A percentile compares a stretch with the other conserved stretches of the same genome.
phyloP scores from a whole-genome alignment of 2,329 filamentous ascomycete species.

The Exophiala calicioides region DNA sequence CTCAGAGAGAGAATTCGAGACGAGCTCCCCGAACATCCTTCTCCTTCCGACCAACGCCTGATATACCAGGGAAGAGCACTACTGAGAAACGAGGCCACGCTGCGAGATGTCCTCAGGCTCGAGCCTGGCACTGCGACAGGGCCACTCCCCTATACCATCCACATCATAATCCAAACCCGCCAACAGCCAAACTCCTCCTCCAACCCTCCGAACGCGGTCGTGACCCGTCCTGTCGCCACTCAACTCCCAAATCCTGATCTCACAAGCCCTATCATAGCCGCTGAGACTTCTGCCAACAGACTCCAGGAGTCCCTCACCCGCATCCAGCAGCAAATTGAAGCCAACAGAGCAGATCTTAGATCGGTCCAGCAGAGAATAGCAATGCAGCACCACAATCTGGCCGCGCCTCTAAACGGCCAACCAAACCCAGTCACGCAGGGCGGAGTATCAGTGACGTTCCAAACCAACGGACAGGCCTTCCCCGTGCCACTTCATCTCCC shows the following conservation, averaged over 20 bases:
- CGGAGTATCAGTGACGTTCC: too few relatives aligned
- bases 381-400: slow-evolving; percentile 20
- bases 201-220: not conserved
- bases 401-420: not conserved
- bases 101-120: slow-evolving; percentile 54
- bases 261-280: slow-evolving; percentile 8
- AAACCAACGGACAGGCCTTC: too few relatives aligned
- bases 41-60: slow-evolving; percentile 53
- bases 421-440: too few relatives aligned
- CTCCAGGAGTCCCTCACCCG: slow-evolving; percentile 21
- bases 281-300: slow-evolving; percentile 9
- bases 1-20: slow-evolving; percentile 56
- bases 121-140: slow-evolving; percentile 31
- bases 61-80: slow-evolving; percentile 61
- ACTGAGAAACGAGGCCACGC: slow-evolving; percentile 48
- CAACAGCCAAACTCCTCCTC: slow-evolving; percentile 4
- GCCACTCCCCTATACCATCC: slow-evolving; percentile 27
- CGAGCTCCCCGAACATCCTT: slow-evolving; percentile 49
- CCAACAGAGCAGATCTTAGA: slow-evolving; percentile 22
- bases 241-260: slow-evolving; percentile 1
- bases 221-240: not conserved
- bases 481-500: too few relatives aligned
- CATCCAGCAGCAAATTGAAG: slow-evolving; percentile 25
- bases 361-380: slow-evolving; percentile 25
- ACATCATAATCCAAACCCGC: slow-evolving; percentile 26